These are phyloP conservation scores for Hanseniaspora meyeri DNA, from an alignment of 805 yeast species.

Conservation along the genomic window DNA sequence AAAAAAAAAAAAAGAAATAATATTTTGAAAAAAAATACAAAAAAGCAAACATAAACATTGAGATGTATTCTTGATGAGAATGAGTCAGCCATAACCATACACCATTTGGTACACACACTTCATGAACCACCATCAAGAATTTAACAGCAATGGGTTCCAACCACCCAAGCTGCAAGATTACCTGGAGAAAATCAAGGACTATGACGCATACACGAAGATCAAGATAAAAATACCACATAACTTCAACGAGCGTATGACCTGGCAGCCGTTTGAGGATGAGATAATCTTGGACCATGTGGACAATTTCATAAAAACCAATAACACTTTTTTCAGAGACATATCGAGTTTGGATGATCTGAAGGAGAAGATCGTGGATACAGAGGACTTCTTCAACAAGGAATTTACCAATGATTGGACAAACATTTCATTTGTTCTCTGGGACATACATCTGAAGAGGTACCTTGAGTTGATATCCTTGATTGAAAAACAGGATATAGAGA, in stretches of 20 bases:
- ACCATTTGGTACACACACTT: not conserved
- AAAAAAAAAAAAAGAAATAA: no score
- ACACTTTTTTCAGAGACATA: not conserved
- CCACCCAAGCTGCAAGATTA: slow-evolving; percentile 9
- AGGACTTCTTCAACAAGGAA: slow-evolving; percentile 2
- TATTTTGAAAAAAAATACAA: not conserved
- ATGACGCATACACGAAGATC: not conserved
- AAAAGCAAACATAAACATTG: no score
- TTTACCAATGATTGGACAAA: slow-evolving; percentile 5
- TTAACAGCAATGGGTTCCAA: not conserved
- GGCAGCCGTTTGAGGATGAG: slow-evolving; percentile 13
- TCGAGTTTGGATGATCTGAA: not conserved
- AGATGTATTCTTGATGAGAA: no score
- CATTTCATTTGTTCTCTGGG: slow-evolving; percentile 3
- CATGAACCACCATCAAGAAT: not conserved
- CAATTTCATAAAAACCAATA: not conserved
- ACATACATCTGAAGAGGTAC: not conserved
- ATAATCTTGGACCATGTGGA: not conserved
- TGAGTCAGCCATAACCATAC: not conserved
- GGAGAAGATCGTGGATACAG: not conserved
- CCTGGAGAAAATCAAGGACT: not conserved
- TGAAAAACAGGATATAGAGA: not conserved
- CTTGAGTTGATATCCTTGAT: not conserved
- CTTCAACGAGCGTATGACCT: slow-evolving; percentile 8
- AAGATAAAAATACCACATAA: slow-evolving; percentile 6